phyloP scores from a whole-genome alignment of 345 rosid genomes.

The Brassica juncea region DNA sequence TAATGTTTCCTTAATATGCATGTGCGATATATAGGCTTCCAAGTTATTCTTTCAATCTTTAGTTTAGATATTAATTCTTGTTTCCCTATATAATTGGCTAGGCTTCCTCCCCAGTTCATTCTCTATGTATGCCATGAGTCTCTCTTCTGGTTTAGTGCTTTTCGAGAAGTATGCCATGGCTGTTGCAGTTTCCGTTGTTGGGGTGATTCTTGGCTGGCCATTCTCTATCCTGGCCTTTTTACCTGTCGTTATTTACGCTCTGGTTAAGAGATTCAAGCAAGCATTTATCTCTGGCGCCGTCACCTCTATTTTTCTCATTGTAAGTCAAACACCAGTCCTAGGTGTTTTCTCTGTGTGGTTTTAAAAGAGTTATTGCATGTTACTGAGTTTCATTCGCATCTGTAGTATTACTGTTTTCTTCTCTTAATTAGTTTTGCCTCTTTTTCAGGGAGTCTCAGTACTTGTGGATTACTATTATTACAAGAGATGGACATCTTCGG shows the following conservation, averaged over 20 bases:
- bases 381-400: not conserved
- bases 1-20: not conserved
- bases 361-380: constrained; percentile 4
- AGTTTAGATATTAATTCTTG: constrained; percentile 2
- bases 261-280: constrained; percentile 65
- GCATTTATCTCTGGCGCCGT: constrained; percentile 68
- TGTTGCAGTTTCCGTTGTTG: constrained; percentile 76
- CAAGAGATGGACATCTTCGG: constrained; percentile 82
- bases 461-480: constrained; percentile 72
- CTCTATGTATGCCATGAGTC: constrained; percentile 97
- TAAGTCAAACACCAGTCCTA: constrained; percentile 46
- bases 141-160: constrained; percentile 86
- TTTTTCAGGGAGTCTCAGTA: constrained; percentile 65
- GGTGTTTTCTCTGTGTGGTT: constrained; percentile 11
- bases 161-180: constrained; percentile 74
- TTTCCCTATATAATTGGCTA: constrained; percentile 30
- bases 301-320: constrained; percentile 62
- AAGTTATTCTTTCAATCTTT: not conserved
- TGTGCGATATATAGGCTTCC: not conserved
- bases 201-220: constrained; percentile 99
- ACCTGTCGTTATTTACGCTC: constrained; percentile 67
- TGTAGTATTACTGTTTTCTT: constrained; percentile 3
- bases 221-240: constrained; percentile 89
- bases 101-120: constrained; percentile 98
- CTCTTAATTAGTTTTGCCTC: constrained; percentile 20